phyloP scores from a whole-genome alignment of 1,284 basidiomycete species.

The Moesziomyces antarcticus region DNA sequence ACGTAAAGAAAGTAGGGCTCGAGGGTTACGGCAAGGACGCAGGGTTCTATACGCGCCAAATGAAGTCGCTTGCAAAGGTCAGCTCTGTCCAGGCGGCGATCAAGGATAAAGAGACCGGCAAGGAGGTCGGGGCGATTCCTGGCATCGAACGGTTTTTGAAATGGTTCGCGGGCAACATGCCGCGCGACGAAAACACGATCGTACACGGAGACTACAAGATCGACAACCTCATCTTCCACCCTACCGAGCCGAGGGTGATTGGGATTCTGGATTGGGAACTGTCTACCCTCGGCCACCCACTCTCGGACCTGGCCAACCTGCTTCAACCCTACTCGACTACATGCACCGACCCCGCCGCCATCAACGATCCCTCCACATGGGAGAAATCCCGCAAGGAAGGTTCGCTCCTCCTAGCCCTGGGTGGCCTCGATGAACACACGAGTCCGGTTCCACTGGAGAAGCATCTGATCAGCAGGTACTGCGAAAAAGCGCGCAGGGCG shows the following conservation, averaged over 20 bases:
- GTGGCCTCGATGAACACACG: slow-evolving; percentile 70
- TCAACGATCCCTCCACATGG: slow-evolving; percentile 33
- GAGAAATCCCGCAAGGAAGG: slow-evolving; percentile 14
- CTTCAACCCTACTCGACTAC: slow-evolving; percentile 74
- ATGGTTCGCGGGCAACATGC: slow-evolving; percentile 82
- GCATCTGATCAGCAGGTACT: slow-evolving; percentile 81
- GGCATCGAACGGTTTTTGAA: slow-evolving; percentile 77
- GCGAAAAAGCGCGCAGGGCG: slow-evolving; percentile 72
- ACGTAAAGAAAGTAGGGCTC: slow-evolving; percentile 79
- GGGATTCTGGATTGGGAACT: slow-evolving; percentile 97
- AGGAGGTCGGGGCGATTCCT: slow-evolving; percentile 74
- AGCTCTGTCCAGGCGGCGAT: slow-evolving; percentile 78
- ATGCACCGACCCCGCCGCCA: slow-evolving; percentile 14
- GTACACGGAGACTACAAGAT: slow-evolving; percentile 98
- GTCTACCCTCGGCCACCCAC: slow-evolving; percentile 75
- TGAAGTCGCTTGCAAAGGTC: slow-evolving; percentile 82
- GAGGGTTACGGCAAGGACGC: slow-evolving; percentile 80
- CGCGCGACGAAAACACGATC: slow-evolving; percentile 75
- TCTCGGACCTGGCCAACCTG: slow-evolving; percentile 91
- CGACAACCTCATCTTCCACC: slow-evolving; percentile 94
- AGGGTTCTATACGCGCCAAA: slow-evolving; percentile 90
- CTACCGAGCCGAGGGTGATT: slow-evolving; percentile 88
- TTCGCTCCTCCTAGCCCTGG: slow-evolving; percentile 48
- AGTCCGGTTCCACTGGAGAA: slow-evolving; percentile 74
- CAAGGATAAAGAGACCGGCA: slow-evolving; percentile 75